Percentiles rank a stretch among this genome's conserved stretches.
Evolutionary conservation across 1,284 basidiomycete genomes (phyloP).

Genomic region (Cutaneotrichosporon mucoides): DNA sequence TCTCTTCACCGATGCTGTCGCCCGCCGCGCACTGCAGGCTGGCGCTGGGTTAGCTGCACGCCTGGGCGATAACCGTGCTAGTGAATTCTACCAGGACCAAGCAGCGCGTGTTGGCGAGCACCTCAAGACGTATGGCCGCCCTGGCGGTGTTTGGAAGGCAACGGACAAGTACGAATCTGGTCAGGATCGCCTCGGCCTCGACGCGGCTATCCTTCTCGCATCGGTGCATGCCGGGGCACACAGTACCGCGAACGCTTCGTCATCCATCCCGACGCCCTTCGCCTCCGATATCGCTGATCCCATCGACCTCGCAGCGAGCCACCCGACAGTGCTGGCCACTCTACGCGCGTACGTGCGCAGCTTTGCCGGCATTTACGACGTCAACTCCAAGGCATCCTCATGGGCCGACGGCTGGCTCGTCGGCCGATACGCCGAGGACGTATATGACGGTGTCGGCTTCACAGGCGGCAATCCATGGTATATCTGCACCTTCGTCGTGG

Average conservation of each 20-base stretch:
- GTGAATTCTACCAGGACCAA: conserved; percentile 39
- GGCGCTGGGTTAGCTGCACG: conserved; percentile 46
- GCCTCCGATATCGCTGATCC: too few species aligned
- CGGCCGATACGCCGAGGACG: conserved; percentile 52
- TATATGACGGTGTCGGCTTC: conserved; percentile 49
- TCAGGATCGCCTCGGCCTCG: conserved; percentile 29
- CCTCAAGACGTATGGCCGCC: conserved; percentile 40
- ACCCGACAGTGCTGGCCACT: conserved; percentile 38
- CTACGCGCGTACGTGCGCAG: conserved; percentile 41
- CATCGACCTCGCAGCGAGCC: conserved; percentile 17
- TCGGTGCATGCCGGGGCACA: conserved; percentile 44
- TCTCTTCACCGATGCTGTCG: conserved; percentile 50
- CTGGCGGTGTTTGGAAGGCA: background rate
- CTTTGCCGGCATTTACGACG: conserved; percentile 46
- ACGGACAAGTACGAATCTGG: background rate
- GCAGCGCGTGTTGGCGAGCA: conserved; percentile 28
- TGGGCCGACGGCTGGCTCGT: conserved; percentile 47
- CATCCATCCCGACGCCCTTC: too few species aligned
- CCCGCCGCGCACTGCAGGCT: conserved; percentile 45
- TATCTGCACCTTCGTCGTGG: conserved; percentile 48
- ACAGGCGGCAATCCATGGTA: conserved; percentile 50
- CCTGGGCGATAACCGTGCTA: conserved; percentile 43
- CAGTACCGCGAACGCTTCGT: conserved; percentile 1
- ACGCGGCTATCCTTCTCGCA: conserved; percentile 49
- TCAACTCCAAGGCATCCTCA: conserved; percentile 35